Percentiles rank a stretch among this genome's conserved stretches.
Evolutionary conservation across 306 rosid species (phyloP).

Genomic region (Trichosanthes truncata): DNA sequence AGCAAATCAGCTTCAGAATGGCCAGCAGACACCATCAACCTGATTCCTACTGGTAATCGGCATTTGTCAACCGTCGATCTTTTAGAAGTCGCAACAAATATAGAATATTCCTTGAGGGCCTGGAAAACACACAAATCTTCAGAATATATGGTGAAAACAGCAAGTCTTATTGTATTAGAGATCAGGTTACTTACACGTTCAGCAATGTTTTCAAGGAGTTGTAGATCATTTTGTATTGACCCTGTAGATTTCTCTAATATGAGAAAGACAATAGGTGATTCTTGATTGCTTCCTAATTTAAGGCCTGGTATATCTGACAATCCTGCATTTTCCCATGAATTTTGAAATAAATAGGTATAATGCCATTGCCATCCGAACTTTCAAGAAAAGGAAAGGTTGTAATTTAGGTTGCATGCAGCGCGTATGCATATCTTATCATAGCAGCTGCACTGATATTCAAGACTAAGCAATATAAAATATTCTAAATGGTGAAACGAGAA

Average conservation of each 20-base stretch:
- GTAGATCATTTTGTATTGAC: conserved; percentile 46
- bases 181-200: conserved; percentile 43
- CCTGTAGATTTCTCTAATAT: conserved; percentile 61
- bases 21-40: conserved; percentile 71
- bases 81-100: conserved; percentile 56
- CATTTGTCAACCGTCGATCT: conserved; percentile 82
- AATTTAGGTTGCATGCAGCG: background rate
- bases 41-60: conserved; percentile 65
- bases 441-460: background rate
- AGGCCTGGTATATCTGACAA: conserved; percentile 52
- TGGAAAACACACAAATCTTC: conserved; percentile 23
- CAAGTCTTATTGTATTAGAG: conserved; percentile 5
- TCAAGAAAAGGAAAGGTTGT: background rate
- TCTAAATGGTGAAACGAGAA: background rate
- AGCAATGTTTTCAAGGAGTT: conserved; percentile 60
- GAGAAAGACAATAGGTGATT: conserved; percentile 84
- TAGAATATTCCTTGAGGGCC: conserved; percentile 69
- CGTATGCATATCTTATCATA: background rate
- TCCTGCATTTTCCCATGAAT: conserved; percentile 43
- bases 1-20: conserved; percentile 73
- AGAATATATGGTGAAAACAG: background rate
- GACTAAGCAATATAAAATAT: background rate
- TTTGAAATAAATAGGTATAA: background rate
- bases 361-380: background rate
- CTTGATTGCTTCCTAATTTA: conserved; percentile 58